Base-by-base conservation (phyloP, 2,329 filamentous ascomycete genomes). In the Clarireedia paspali region DNA sequence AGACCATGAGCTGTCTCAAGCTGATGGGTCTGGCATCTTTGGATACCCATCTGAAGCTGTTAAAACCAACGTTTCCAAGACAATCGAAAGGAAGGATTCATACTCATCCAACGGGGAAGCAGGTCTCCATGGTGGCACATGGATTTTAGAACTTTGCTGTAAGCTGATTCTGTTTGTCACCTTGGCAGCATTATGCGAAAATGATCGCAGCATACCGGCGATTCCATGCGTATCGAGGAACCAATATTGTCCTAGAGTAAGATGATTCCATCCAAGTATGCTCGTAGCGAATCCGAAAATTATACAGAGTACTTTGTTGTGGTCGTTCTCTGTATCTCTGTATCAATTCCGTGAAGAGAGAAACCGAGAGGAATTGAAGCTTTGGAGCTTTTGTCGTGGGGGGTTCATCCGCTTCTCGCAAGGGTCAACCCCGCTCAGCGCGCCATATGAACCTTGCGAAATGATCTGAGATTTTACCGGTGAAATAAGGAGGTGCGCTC, bases 11-110 rank as follows among this genome's bases (percentile, higher is more conserved):
- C 73, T 97, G 94, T 57, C 94, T 88, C 66, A 99, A 76, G 74
- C 90, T 96, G 69, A 99, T 96, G n/a, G 94, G 94, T 52, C 91
- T 83, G 49, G 91, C 91, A 70, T 96, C 90, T 67, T 87, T 89
- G 61, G 88, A 86, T 52, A 96, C 92, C 91, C 91, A 97, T 77
- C 91, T 95, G 64, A 23, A 15, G 39, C 39, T 36, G 53, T 62
- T 15, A 64, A 59, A 56, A 54, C 55, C 40, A 42, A 47, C 23
- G 17, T 44, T 12, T 5, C 48, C 39, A 7, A 30, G 14, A 6
- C n/a, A 6, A 2, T 9, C 46, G 6, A 12, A n/a, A 4, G 10
- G 63, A 73, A 34, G 27, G 36, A 26, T 36, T 36, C 53, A 50
- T 55, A 86, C 83, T 86, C 82, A 68, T 86, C 83, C 15, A 86